Evolutionary conservation across 2,329 filamentous ascomycete genomes (phyloP), one percentile per base, ranked within the genome.

Genomic region (Nannizziopsis arthrosporioides): DNA sequence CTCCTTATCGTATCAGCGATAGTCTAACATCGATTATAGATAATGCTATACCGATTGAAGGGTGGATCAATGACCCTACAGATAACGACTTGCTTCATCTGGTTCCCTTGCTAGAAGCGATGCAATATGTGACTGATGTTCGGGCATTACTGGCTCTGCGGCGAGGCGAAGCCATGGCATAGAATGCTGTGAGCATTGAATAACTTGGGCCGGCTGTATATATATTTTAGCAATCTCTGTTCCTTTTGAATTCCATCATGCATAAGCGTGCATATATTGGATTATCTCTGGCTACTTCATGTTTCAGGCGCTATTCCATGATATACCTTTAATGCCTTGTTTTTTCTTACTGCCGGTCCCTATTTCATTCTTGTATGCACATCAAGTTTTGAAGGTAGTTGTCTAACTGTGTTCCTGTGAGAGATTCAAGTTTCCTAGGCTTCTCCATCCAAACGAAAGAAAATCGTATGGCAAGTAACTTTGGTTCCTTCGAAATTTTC

Each of bases 11-110:
- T 19, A 19, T 27, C 5, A 3, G 31, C n/a, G 22, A 27, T 27
- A 3, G 7, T 27, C 22, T 27, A 27, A 27, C 22, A 4, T 27
- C 22, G 22, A 49, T 46, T 52, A 39, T 8, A 98, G 92, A 98
- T 67, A 98, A 98, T 70, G 92, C 92, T 44, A 95, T 98, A 60
- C 92, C 92, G 2, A 96, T 98, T 63, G 90, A 96, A 71, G 92
- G 92, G 61, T 98, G 92, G 92, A 96, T 98, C 69, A 94, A 83
- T 66, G 92, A 98, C 69, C 92, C 92, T 17, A 96, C 92, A 19
- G 92, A 98, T 68, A 92, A 89, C 63, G 90, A 95, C 63, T 74
- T 98, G 55, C 76, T 96, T 66, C 87, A 96, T 66, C 75, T 98
- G 51, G 81, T 98, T 50, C 92, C 92, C 30, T 73, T 96, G 59